Base-by-base conservation (phyloP, 345 rosid species). In the Microthlaspi erraticum region DNA sequence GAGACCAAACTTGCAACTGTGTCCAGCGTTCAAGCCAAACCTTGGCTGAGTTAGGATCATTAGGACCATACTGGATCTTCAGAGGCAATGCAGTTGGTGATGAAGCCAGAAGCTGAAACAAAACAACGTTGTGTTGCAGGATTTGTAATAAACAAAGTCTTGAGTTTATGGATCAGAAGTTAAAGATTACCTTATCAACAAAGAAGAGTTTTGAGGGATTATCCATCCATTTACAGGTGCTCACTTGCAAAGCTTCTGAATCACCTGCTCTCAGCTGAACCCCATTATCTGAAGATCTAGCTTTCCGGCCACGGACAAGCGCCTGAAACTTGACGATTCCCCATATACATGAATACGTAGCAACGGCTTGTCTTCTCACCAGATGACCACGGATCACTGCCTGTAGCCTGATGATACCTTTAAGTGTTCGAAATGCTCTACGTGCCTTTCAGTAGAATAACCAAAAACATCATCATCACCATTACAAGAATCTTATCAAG, bases 1-100 rank as follows among this genome's bases (percentile, higher is more conserved):
- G 76, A 64, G 66, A 80, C 94, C 90, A 88, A 70, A 88, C 85
- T 65, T 44, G 81, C 54, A 84, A 71, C n/a, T 37, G 81, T 62
- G 88, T 81, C 96, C 98, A 92, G 61, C 94, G 86, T 70, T 73
- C 83, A 63, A 88, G 82, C 98, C 98, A 92, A 62, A 76, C 81
- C 81, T 75, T 54, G 33, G 83, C 80, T 5, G 86, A 83, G 77
- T 92, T 89, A 44, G 88, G 83, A 39, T 89, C 88, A 71, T 78
- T 85, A 13, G 68, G 72, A 69, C 71, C 81, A 72, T 83, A 85
- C n/a, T 83, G 84, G 41, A 85, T 77, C 74, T 43, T 70, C 50
- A 85, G 77, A 71, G 94, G 89, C 59, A 53, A 44, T 41, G 71
- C 73, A 62, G 69, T 33, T 66, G 78, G 74, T 11, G 86, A 80